A percentile compares a stretch with the other conserved stretches of the same genome.
phyloP scores from a whole-genome alignment of 2,329 filamentous ascomycete genomes.

The Fusarium coicis region DNA sequence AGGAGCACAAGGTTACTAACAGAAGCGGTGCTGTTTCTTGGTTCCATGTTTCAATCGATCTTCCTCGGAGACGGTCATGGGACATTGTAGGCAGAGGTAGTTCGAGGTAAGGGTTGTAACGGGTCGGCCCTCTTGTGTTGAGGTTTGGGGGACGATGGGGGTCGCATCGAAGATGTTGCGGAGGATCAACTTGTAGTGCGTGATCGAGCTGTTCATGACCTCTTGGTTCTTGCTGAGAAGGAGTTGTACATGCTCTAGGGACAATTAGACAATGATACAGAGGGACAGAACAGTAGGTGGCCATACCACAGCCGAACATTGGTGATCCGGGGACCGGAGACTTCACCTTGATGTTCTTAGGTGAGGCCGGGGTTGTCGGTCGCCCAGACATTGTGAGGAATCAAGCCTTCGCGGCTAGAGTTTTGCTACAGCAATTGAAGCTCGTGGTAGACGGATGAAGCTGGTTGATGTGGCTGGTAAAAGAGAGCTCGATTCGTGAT shows the following conservation, averaged over 20 bases:
- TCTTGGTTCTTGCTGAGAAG: constrained; percentile 71
- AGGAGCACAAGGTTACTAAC: constrained; percentile 57
- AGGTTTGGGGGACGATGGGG: constrained; percentile 73
- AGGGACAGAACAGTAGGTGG: background rate
- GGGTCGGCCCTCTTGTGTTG: constrained; percentile 65
- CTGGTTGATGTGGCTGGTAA: background rate
- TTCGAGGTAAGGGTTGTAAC: constrained; percentile 73
- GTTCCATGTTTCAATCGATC: constrained; percentile 74
- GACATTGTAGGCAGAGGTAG: constrained; percentile 79
- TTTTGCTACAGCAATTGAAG: background rate
- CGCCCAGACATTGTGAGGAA: constrained; percentile 55
- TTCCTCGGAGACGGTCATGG: constrained; percentile 72
- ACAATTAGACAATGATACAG: constrained; percentile 43
- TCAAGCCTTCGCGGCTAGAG: constrained; percentile 1
- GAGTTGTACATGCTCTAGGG: constrained; percentile 75
- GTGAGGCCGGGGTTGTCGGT: constrained; percentile 62
- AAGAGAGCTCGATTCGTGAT: constrained; percentile 6
- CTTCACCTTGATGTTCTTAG: constrained; percentile 70
- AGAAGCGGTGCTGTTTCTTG: constrained; percentile 78
- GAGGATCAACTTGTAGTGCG: constrained; percentile 78
- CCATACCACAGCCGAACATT: constrained; percentile 72
- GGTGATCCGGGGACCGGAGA: constrained; percentile 67
- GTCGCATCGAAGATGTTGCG: constrained; percentile 76
- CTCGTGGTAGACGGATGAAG: background rate
- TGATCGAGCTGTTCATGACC: constrained; percentile 74